These are phyloP conservation scores for Hirschioporus abietinus DNA, from an alignment of 768 basidiomycete species.

Conservation along the genomic window DNA sequence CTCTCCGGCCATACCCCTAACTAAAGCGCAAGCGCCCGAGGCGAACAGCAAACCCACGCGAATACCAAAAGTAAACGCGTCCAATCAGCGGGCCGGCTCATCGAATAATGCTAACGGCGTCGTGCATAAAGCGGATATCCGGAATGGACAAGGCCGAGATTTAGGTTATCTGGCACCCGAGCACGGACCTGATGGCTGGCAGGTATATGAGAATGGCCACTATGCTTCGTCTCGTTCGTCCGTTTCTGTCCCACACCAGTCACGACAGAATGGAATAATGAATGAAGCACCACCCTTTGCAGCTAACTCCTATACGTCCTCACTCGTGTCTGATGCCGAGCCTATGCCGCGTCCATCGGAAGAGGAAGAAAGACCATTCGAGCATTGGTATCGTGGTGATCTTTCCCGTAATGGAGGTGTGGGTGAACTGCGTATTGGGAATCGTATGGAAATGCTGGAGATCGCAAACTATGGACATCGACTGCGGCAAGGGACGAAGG, in stretches of 20 bases:
- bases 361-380: constrained; percentile 78
- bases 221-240: constrained; percentile 27
- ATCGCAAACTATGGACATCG: constrained; percentile 81
- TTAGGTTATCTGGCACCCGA: constrained; percentile 1
- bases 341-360: constrained; percentile 49
- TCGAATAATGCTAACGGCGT: constrained; percentile 28
- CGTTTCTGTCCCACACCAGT: constrained; percentile 31
- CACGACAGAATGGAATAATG: constrained; percentile 41
- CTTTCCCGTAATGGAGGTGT: constrained; percentile 86
- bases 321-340: constrained; percentile 33
- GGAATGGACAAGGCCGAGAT: constrained; percentile 28
- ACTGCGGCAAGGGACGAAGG: constrained; percentile 27
- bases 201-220: constrained; percentile 16
- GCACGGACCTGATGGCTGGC: not conserved
- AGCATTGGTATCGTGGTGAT: constrained; percentile 89
- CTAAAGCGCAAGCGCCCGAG: constrained; percentile 20
- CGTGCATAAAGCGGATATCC: constrained; percentile 11
- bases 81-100: constrained; percentile 30
- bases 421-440: constrained; percentile 71
- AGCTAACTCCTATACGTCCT: constrained; percentile 35
- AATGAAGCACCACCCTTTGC: constrained; percentile 63
- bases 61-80: constrained; percentile 39
- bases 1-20: constrained; percentile 25
- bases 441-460: constrained; percentile 78
- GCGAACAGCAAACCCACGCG: constrained; percentile 38